phyloP scores from a whole-genome alignment of 1,284 basidiomycete species.

The Moesziomyces parantarcticus region DNA sequence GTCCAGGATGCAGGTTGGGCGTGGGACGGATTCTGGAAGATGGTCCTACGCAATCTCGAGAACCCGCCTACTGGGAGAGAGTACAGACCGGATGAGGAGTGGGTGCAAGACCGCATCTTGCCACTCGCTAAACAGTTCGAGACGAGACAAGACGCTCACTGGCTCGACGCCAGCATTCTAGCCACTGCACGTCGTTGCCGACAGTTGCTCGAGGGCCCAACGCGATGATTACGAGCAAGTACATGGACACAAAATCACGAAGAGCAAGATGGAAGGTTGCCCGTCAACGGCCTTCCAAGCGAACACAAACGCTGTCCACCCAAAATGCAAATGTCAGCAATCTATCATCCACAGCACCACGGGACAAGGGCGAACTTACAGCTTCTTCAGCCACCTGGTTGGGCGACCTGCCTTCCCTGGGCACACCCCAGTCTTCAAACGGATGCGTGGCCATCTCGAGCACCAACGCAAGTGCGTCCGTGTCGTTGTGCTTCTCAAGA shows the following conservation, averaged over 20 bases:
- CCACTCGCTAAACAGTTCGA: constrained; percentile 21
- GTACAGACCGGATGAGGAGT: constrained; percentile 8
- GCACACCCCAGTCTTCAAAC: constrained; percentile 53
- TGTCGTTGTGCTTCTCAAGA: constrained; percentile 57
- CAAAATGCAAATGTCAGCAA: constrained; percentile 1
- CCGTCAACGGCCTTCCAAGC: constrained; percentile 49
- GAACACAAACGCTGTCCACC: constrained; percentile 38
- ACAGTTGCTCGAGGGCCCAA: constrained; percentile 3
- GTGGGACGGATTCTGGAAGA: constrained; percentile 62
- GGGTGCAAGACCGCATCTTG: constrained; percentile 15
- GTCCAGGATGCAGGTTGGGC: constrained; percentile 62
- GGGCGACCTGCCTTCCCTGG: constrained; percentile 62
- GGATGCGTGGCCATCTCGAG: constrained; percentile 57
- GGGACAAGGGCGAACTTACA: constrained; percentile 68
- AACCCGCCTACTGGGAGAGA: constrained; percentile 13
- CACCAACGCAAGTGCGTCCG: constrained; percentile 53
- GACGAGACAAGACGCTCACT: constrained; percentile 11
- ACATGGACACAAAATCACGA: constrained; percentile 23
- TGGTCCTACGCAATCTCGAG: constrained; percentile 49
- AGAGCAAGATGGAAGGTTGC: constrained; percentile 61
- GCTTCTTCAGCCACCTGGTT: constrained; percentile 74
- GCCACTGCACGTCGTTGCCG: constrained; percentile 15
- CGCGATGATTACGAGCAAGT: constrained; percentile 1
- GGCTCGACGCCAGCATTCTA: constrained; percentile 11
- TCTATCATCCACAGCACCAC: no score